Evolutionary conservation across 1,139 yeast genomes (phyloP), one percentile per base, ranked within the genome.

Genomic region (Saccharomyces pastorianus): DNA sequence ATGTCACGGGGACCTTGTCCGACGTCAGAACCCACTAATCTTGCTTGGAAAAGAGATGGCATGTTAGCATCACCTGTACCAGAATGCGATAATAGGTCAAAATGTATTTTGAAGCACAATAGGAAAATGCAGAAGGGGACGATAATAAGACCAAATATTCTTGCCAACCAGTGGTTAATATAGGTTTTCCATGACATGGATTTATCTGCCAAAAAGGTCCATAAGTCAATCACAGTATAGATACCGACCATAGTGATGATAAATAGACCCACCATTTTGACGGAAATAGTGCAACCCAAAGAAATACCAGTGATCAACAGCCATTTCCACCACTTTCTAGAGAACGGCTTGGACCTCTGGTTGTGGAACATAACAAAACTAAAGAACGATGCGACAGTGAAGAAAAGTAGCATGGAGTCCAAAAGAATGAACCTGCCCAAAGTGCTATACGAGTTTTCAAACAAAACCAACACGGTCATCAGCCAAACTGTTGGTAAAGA

Each of bases 51-150:
- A 61, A 95, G 77, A 0, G 98, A 89, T 17, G 96, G 88, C 99
- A 95, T 95, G 66, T 87, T 87, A 51, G 96, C 95, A 70, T 93
- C 98, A 60, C 99, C 99, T 20, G 97, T 83, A 59, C 99, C 95
- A 13, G 88, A 75, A 61, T 83, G 85, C 62, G 81, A 81, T 62
- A 86, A 76, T 56, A 86, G 74, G 60, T 82, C 89, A 66, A 86
- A 86, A 70, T 86, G 95, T 57, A 85, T 73, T 65, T 85, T 85
- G 76, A 86, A 86, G 55, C 82, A 78, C 56, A 82, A 67, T 68
- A 85, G 70, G 66, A 85, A 86, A 32, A 86, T 84, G 4, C 73
- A 53, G 51, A 82, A 62, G 58, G 95, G 95, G 48, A 85, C 71
- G 23, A 83, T 61, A 56, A 86, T 83, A 62, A 86, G 75, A 17